Conservation (phyloP, 495 filamentous ascomycete genomes). For the Penicillium soppii region DNA sequence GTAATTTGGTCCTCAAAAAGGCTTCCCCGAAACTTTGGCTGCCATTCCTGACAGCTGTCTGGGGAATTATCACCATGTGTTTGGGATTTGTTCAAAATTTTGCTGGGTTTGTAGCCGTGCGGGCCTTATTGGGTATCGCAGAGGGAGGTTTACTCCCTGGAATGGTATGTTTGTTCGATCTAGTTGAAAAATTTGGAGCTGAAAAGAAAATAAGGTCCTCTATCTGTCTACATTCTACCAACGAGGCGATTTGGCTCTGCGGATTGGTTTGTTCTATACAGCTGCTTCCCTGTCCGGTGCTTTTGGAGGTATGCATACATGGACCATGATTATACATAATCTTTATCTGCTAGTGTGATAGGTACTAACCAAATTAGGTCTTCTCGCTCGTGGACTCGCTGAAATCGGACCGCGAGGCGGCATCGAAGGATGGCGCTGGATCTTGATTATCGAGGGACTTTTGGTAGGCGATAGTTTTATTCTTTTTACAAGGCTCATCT, state of each 20-base stretch:
- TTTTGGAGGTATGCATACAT: conserved; percentile 54
- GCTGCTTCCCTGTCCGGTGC: conserved; percentile 68
- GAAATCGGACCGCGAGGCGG: conserved; percentile 56
- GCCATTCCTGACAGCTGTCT: conserved; percentile 61
- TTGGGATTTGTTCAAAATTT: conserved; percentile 49
- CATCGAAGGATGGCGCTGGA: conserved; percentile 62
- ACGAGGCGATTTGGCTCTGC: conserved; percentile 63
- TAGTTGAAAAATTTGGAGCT: neutral
- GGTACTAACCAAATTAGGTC: conserved; percentile 30
- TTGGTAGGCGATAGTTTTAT: conserved; percentile 34
- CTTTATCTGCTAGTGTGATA: neutral
- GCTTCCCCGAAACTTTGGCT: conserved; percentile 62
- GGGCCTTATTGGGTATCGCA: conserved; percentile 61
- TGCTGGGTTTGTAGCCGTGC: conserved; percentile 53
- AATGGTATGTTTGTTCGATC: conserved; percentile 43
- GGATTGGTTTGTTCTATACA: conserved; percentile 77
- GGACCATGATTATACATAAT: too few relatives aligned
- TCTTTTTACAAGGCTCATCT: neutral
- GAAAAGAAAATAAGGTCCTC: conserved; percentile 42
- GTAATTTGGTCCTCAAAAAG: conserved; percentile 44
- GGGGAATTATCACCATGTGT: conserved; percentile 58
- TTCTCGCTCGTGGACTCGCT: conserved; percentile 67
- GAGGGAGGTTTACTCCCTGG: conserved; percentile 68
- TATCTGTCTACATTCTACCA: conserved; percentile 76
- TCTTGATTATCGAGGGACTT: conserved; percentile 63